A percentile compares a stretch with the other conserved stretches of the same genome.
These are phyloP conservation scores for Talaromyces sp. DNA, from an alignment of 2,329 filamentous ascomycete genomes.

Conservation along the genomic window DNA sequence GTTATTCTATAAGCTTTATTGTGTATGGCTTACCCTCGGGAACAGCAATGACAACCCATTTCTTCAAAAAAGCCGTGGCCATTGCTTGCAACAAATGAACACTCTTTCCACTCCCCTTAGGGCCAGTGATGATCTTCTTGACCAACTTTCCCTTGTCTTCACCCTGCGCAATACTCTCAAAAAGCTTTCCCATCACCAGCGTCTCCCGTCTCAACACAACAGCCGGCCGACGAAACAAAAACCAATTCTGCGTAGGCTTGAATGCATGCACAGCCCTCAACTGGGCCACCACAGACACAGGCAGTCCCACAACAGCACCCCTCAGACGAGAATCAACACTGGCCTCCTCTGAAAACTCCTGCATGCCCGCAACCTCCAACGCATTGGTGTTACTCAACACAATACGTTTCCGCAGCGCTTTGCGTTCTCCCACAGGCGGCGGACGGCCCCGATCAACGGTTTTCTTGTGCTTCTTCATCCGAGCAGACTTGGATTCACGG, in stretches of 20 bases:
- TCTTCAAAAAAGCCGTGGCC: conserved; percentile 71
- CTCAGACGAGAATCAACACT: conserved; percentile 52
- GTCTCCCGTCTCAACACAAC: conserved; percentile 74
- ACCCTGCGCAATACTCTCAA: conserved; percentile 50
- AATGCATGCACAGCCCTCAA: conserved; percentile 83
- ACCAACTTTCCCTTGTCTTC: conserved; percentile 33
- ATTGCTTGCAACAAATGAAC: conserved; percentile 78
- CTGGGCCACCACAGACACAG: conserved; percentile 67
- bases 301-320: conserved; percentile 66
- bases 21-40: conserved; percentile 65
- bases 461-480: conserved; percentile 40
- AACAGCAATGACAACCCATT: conserved; percentile 84
- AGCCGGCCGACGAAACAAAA: conserved; percentile 75
- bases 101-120: conserved; percentile 77
- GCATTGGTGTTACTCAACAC: conserved; percentile 93
- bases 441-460: conserved; percentile 47
- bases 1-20: neutral
- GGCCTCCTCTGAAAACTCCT: conserved; percentile 53
- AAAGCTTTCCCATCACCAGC: conserved; percentile 60
- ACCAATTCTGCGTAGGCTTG: conserved; percentile 85
- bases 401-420: conserved; percentile 80
- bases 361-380: conserved; percentile 65
- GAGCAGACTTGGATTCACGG: conserved; percentile 34
- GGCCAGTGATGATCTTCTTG: conserved; percentile 66
- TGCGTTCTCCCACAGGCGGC: conserved; percentile 73